These are phyloP conservation scores for Botrytis paeoniae DNA, from an alignment of 2,329 filamentous ascomycete species.

Conservation along the genomic window DNA sequence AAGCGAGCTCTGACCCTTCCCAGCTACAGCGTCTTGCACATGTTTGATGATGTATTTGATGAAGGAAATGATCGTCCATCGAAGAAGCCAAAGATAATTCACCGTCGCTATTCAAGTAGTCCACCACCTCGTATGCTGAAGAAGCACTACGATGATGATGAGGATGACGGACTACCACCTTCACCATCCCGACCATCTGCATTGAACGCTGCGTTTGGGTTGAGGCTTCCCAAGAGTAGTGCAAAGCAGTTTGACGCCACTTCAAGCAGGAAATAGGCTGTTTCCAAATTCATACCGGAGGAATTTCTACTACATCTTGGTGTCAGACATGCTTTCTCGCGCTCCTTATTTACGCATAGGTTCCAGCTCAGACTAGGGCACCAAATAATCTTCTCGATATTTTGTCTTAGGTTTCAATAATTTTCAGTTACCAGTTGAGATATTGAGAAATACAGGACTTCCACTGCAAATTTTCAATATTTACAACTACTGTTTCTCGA, in stretches of 20 bases:
- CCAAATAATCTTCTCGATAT: accelerated
- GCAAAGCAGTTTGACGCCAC: background rate
- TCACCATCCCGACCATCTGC: no score
- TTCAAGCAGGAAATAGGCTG: background rate
- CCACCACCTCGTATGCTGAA: background rate
- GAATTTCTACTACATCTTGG: background rate
- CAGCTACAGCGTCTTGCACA: background rate
- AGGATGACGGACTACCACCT: background rate
- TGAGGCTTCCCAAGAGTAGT: background rate
- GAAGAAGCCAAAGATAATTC: background rate
- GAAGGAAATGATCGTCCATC: background rate
- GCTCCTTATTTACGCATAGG: accelerated
- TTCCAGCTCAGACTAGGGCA: background rate
- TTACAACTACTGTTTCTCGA: background rate
- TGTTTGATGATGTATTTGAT: background rate
- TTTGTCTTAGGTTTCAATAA: background rate
- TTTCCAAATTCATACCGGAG: accelerated
- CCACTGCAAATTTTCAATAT: background rate
- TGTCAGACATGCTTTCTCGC: background rate
- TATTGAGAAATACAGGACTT: background rate
- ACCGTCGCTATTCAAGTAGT: background rate
- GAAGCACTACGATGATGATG: background rate
- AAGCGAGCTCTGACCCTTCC: background rate
- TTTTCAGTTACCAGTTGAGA: background rate
- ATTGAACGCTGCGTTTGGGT: background rate